Percentiles rank a stretch among this genome's conserved stretches.
Evolutionary conservation across 345 rosid genomes (phyloP).

Genomic region (Kernera saxatilis): DNA sequence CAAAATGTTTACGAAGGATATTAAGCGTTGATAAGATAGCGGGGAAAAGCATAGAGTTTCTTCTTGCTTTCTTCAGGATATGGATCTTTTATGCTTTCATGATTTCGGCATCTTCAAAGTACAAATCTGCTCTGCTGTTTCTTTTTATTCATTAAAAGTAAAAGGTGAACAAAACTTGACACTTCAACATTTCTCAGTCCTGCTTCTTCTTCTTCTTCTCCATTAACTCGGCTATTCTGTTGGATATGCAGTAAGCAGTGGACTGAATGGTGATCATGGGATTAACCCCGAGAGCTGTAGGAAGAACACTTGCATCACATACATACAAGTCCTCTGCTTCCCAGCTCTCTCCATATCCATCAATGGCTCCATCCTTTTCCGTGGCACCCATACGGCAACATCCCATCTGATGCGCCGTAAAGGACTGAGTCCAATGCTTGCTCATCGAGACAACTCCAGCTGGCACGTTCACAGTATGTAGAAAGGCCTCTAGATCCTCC

Average conservation of each 20-base stretch:
- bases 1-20: not conserved
- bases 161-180: not conserved
- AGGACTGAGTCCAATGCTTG: constrained; percentile 40
- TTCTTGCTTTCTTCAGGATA: not conserved
- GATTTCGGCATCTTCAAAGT: not conserved
- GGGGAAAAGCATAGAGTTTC: not conserved
- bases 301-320: constrained; percentile 43
- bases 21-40: not conserved
- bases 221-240: constrained; percentile 32
- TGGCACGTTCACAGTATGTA: constrained; percentile 29
- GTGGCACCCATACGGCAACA: constrained; percentile 67
- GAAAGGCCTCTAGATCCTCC: constrained; percentile 42
- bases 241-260: constrained; percentile 49
- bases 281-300: constrained; percentile 42
- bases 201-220: constrained; percentile 7
- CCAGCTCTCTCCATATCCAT: constrained; percentile 59
- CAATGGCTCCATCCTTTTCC: constrained; percentile 50
- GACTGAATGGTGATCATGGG: constrained; percentile 56
- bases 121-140: not conserved
- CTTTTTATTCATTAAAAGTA: not conserved
- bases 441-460: constrained; percentile 45
- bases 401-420: constrained; percentile 72
- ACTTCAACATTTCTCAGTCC: not conserved
- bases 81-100: not conserved
- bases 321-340: constrained; percentile 46